phyloP scores from a whole-genome alignment of 306 rosid genomes.

The Inga laurina region DNA sequence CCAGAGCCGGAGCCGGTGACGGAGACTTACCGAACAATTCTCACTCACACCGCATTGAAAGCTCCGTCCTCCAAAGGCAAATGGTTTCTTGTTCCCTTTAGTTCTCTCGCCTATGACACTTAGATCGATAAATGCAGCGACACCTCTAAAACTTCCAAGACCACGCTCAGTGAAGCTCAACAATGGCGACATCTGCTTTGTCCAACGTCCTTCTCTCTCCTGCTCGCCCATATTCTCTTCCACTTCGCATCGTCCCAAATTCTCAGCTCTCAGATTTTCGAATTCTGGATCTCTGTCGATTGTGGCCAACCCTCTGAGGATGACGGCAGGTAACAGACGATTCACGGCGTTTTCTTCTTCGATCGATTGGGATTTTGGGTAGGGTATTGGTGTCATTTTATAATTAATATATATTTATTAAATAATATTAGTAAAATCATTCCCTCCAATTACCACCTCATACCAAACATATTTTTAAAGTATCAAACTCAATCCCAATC shows the following conservation, averaged over 20 bases:
- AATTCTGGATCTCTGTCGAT: conserved; percentile 39
- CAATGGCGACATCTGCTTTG: conserved; percentile 58
- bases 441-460: too few species aligned
- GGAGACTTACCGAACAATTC: too few species aligned
- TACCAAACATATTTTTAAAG: too few species aligned
- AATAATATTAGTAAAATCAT: too few species aligned
- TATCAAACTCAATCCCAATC: too few species aligned
- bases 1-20: too few species aligned
- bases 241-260: conserved; percentile 27
- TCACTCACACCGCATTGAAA: neutral
- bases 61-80: neutral
- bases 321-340: conserved; percentile 10
- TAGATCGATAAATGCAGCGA: neutral
- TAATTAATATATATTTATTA: too few species aligned
- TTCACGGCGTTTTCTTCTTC: conserved; percentile 39
- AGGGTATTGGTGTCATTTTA: too few species aligned
- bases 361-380: too few species aligned
- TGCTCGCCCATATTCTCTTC: conserved; percentile 28
- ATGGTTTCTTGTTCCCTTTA: neutral
- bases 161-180: neutral
- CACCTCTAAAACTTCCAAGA: neutral
- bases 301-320: conserved; percentile 24
- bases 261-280: conserved; percentile 33
- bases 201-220: conserved; percentile 44
- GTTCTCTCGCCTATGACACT: neutral